A percentile compares a stretch with the other conserved stretches of the same genome.
These are phyloP conservation scores for Butyriboletus loyo DNA, from an alignment of 768 basidiomycete species.

Conservation along the genomic window DNA sequence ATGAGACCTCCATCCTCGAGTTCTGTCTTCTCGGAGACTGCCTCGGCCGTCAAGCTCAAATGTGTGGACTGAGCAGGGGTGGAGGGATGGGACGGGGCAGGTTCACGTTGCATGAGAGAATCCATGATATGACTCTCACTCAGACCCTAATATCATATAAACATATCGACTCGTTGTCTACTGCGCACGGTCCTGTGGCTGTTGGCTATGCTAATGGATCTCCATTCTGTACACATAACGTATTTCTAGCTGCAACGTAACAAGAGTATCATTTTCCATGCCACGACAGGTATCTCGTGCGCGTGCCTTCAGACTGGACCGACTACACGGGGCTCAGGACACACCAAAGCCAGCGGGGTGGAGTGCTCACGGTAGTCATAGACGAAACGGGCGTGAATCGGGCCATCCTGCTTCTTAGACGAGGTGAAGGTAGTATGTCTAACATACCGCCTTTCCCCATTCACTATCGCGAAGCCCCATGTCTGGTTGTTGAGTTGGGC, in stretches of 20 bases:
- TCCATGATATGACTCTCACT: background rate
- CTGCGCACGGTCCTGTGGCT: background rate
- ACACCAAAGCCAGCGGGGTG: background rate
- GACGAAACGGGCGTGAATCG: constrained; percentile 51
- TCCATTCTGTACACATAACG: background rate
- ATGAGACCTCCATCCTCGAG: background rate
- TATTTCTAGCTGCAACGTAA: background rate
- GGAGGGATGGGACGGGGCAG: background rate
- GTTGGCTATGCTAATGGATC: background rate
- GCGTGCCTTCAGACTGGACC: constrained; percentile 10
- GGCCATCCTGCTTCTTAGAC: constrained; percentile 46
- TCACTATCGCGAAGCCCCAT: constrained; percentile 64
- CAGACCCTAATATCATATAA: constrained; percentile 1
- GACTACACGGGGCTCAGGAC: constrained; percentile 19
- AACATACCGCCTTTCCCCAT: constrained; percentile 58
- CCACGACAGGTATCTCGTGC: background rate
- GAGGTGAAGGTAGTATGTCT: constrained; percentile 65
- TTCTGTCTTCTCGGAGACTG: constrained; percentile 3
- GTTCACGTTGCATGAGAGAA: constrained; percentile 13
- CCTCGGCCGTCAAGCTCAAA: constrained; percentile 3
- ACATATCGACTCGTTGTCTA: background rate
- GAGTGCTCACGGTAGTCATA: constrained; percentile 64
- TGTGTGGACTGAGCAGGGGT: constrained; percentile 13
- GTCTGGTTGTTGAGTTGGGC: constrained; percentile 24
- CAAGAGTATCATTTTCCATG: background rate